Conservation (phyloP, 192 early-diverging fungal species). For the Rhizophlyctis rosea region DNA sequence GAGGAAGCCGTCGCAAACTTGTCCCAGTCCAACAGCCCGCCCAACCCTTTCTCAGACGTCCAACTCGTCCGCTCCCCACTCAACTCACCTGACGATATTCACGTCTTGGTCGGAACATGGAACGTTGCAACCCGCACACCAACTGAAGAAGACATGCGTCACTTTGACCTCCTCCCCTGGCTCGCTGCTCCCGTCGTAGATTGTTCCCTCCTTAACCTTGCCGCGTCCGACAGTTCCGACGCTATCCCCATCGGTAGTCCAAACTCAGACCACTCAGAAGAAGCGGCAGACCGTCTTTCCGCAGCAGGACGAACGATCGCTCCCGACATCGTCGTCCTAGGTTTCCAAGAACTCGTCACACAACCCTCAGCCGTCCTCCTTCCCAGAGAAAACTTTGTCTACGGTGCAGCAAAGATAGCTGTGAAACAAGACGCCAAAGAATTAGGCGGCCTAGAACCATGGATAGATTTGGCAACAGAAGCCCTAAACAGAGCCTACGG, state of each 20-base stretch:
- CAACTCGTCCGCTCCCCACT: background rate
- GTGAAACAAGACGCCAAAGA: constrained; percentile 13
- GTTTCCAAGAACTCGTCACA: constrained; percentile 38
- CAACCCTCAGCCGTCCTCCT: constrained; percentile 19
- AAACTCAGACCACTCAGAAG: background rate
- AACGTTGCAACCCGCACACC: background rate
- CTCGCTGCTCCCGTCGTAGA: background rate
- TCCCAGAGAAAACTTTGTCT: constrained; percentile 3
- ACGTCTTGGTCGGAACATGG: background rate
- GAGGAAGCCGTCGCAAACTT: too few relatives aligned
- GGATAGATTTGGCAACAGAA: constrained; percentile 21
- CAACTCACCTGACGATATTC: background rate
- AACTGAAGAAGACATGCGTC: background rate
- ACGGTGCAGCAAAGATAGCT: constrained; percentile 9
- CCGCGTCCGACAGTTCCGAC: too few relatives aligned
- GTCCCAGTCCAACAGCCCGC: too few relatives aligned
- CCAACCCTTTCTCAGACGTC: background rate
- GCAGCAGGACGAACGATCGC: background rate
- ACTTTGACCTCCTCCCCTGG: background rate
- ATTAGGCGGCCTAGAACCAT: constrained; percentile 20
- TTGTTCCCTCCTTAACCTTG: background rate
- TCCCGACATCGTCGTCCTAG: constrained; percentile 36
- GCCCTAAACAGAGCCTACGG: constrained; percentile 23
- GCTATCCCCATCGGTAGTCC: too few relatives aligned
- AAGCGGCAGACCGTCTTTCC: background rate